Base-by-base conservation (phyloP, 768 basidiomycete genomes). In the Lentinula sp. region DNA sequence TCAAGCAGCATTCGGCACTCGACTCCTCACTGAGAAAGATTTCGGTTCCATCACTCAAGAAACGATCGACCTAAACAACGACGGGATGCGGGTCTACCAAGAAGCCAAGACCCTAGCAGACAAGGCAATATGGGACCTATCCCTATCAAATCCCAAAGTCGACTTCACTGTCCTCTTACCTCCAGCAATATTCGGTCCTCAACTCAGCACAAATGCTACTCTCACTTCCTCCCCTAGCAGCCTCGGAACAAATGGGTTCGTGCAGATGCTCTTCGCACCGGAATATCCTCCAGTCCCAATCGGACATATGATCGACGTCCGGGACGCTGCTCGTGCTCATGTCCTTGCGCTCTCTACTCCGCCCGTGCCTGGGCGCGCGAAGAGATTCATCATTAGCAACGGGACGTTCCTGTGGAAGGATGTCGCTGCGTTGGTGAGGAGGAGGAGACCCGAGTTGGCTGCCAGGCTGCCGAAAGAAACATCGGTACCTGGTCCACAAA, bases 141-240 rank as follows among this genome's bases (percentile, higher is more conserved):
- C 61, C 16, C 45, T n/a, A 16, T 9, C 8, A 4, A 50, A 61
- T 45, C 51, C 59, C 50, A 37, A 61, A 15, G 43, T 61, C 42
- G 61, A 61, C 45, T 45, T 61, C 28, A 55, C 61, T 7, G 54
- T 61, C 23, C 34, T 69, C 16, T 57, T 67, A 39, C 67, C 65
- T 7, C 60, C 67, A 4, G 65, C 58, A 40, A 18, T 66, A 48
- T 64, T 64, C 23, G 68, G 68, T 11, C 68, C 68, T 18, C 62
- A 66, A 35, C 62, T 65, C 3, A 64, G 65, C 45, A 18, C 45
- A 9, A 4, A 46, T 21, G 18, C 11, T 1, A 51, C 59, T 23
- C 60, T 63, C 51, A 57, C 45, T 9, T 52, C 56, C 28, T 37
- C 40, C 9, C 35, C 48, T 2, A 51, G 40, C 31, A 55, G 61